Percentiles rank a stretch among this genome's conserved stretches.
Evolutionary conservation across 2,329 filamentous ascomycete species (phyloP).

Genomic region (Colletotrichum sojae): DNA sequence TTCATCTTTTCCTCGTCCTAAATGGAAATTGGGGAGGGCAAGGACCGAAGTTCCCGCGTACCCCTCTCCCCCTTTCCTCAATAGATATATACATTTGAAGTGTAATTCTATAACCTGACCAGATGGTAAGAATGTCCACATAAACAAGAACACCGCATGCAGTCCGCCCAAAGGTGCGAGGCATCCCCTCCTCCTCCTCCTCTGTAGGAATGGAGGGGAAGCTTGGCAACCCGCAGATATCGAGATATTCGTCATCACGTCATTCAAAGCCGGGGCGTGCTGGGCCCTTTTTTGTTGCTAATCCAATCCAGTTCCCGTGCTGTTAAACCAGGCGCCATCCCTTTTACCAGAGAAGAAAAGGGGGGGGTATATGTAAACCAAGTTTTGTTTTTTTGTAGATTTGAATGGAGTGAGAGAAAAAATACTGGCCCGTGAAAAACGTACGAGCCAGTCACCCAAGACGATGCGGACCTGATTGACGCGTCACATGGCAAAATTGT

Average conservation of each 20-base stretch:
- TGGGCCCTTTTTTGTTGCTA: constrained; percentile 19
- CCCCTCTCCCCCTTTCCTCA: neutral
- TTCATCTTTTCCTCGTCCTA: neutral
- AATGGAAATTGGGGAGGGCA: neutral
- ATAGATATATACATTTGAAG: constrained; percentile 40
- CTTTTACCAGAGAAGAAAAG: neutral
- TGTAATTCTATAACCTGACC: constrained; percentile 23
- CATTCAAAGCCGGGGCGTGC: constrained; percentile 27
- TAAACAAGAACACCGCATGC: constrained; percentile 32
- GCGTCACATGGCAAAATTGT: constrained; percentile 4
- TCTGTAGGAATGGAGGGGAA: constrained; percentile 2
- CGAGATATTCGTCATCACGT: constrained; percentile 40
- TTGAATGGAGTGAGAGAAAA: constrained; percentile 9
- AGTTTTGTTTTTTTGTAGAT: constrained; percentile 8
- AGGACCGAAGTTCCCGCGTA: too few relatives aligned
- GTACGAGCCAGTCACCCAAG: neutral
- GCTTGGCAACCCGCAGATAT: constrained; percentile 24
- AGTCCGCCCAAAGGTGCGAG: constrained; percentile 6
- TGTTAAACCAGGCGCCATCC: constrained; percentile 34
- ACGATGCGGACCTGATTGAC: neutral
- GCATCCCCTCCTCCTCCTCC: neutral
- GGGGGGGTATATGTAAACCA: constrained; percentile 15
- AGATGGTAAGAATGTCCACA: constrained; percentile 21
- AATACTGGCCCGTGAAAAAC: neutral
- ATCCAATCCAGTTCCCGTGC: constrained; percentile 34